Evolutionary conservation across 1,139 yeast genomes (phyloP).

Genomic region (Yamadazyma atmosphaerica): DNA sequence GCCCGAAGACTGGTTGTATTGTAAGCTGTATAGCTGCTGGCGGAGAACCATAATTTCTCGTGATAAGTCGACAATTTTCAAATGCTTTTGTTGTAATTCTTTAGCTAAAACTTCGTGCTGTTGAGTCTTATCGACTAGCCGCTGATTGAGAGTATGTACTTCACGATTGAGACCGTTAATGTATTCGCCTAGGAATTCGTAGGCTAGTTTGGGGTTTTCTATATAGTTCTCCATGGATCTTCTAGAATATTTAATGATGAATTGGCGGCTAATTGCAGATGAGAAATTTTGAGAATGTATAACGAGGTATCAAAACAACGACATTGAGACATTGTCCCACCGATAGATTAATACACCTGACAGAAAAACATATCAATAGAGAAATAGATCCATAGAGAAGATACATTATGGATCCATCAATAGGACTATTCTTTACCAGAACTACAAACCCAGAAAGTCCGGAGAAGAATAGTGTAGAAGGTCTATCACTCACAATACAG

Average conservation of each 20-base stretch:
- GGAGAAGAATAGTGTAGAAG: no score
- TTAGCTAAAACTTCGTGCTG: not conserved
- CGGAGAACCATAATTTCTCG: not conserved
- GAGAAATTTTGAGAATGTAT: not conserved
- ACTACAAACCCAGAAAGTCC: no score
- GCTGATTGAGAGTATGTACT: not conserved
- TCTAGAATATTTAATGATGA: no score
- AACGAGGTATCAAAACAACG: no score
- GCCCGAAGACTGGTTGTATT: not conserved
- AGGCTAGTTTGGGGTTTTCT: constrained; percentile 4
- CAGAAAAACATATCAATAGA: no score
- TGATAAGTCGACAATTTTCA: constrained; percentile 2
- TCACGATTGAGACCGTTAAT: not conserved
- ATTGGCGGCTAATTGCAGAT: not conserved
- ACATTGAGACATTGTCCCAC: no score
- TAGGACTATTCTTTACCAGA: no score
- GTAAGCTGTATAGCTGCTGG: not conserved
- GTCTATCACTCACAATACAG: no score
- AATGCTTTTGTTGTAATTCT: not conserved
- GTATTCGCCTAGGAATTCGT: constrained; percentile 5
- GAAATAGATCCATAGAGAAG: no score
- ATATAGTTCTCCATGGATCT: not conserved
- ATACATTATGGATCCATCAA: no score
- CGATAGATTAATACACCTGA: no score
- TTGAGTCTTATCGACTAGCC: not conserved